Evolutionary conservation across 805 yeast species (phyloP).

Genomic region (Ogataea trehalophila): DNA sequence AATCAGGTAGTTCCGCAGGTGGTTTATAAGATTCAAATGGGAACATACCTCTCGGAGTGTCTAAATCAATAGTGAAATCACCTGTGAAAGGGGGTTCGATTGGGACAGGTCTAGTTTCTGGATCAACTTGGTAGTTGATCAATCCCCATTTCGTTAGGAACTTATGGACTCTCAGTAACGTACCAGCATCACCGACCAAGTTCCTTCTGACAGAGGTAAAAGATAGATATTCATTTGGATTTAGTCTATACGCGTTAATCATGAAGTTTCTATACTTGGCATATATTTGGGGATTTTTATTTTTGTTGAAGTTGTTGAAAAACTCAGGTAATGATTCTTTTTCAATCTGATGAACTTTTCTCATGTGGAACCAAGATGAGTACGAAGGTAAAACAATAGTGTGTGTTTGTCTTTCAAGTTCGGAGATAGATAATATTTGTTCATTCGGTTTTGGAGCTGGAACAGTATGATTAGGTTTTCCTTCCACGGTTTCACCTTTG

Average conservation of each 20-base stretch:
- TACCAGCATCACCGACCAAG: slow-evolving; percentile 86
- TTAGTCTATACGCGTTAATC: slow-evolving; percentile 80
- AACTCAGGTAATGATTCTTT: slow-evolving; percentile 83
- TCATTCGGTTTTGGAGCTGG: neutral
- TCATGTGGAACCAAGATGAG: slow-evolving; percentile 78
- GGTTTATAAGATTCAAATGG: slow-evolving; percentile 84
- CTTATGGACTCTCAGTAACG: slow-evolving; percentile 77
- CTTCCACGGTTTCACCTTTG: neutral
- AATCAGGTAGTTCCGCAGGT: slow-evolving; percentile 43
- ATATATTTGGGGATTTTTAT: slow-evolving; percentile 80
- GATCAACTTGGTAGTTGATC: slow-evolving; percentile 87
- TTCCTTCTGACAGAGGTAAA: slow-evolving; percentile 89
- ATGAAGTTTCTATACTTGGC: slow-evolving; percentile 81
- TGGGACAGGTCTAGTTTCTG: slow-evolving; percentile 63
- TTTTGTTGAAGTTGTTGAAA: slow-evolving; percentile 54
- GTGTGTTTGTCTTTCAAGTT: slow-evolving; percentile 56
- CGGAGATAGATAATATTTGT: slow-evolving; percentile 15
- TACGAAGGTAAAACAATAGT: slow-evolving; percentile 84
- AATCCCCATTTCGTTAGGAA: slow-evolving; percentile 90
- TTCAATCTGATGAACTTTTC: slow-evolving; percentile 71
- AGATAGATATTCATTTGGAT: slow-evolving; percentile 85
- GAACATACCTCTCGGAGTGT: slow-evolving; percentile 87
- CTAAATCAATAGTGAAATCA: slow-evolving; percentile 70
- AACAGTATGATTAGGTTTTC: neutral
- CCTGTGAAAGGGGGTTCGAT: slow-evolving; percentile 73